Evolutionary conservation across 768 basidiomycete genomes (phyloP), one percentile per base, ranked within the genome.

Genomic region (Trametes cubensis): DNA sequence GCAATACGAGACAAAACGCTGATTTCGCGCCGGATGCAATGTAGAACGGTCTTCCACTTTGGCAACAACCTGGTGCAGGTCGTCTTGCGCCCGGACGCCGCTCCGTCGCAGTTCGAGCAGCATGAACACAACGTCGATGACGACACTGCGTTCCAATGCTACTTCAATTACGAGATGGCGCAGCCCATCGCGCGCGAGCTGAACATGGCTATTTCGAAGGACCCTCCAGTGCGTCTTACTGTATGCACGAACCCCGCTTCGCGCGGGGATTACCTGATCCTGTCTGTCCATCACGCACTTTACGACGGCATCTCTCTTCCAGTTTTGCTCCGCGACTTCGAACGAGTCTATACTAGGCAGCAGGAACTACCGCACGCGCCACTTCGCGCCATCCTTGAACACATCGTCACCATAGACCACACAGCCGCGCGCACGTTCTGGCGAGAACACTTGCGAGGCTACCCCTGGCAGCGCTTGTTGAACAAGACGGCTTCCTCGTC

Each of bases 221-320:
- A 30, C 7, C 67, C 39, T 39, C 64, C 66, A 0, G 50, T 61
- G n/a, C 63, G 53, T 45, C 40, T 52, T 64, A 70, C 60, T 62
- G 60, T 52, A 62, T 72, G 57, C 67, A 62, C 30, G 23, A 64
- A 23, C 44, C 28, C 38, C 28, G 61, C 58, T 67, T 67, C 62
- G 47, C 40, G 47, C 4, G 34, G 23, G 15, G 51, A 49, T 30
- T 65, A 67, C 59, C 26, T 71, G 38, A 66, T 62, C 17, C 61
- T 76, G 39, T 75, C 75, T 6, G 75, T 75, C 30, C 74, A 75
- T 45, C 74, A 75, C 25, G 74, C 73, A 2, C 57, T 75, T 7
- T 75, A 72, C 60, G 74, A 75, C 55, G 74, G 72, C 3, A 63
- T 71, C 34, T 76, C 74, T 18, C 61, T 75, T 3, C 65, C 75